Base-by-base conservation (phyloP, 495 filamentous ascomycete genomes). In the Podospora anserina region DNA sequence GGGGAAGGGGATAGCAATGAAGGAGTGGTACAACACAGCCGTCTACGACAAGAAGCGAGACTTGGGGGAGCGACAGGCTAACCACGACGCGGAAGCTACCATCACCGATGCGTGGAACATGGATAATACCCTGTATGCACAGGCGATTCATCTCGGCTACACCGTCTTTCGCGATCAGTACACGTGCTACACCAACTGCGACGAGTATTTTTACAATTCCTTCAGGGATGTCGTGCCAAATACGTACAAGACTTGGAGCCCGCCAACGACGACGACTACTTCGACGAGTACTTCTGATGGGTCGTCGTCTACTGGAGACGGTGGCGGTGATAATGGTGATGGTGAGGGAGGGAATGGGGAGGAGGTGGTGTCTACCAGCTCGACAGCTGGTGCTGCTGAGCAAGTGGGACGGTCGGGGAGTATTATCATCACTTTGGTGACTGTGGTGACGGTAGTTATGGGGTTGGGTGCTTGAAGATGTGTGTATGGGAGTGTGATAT, bases 31-130 rank as follows among this genome's bases (percentile, higher is more conserved):
- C n/a, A 26, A 58, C n/a, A 19, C n/a, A 15, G n/a, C n/a, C 4
- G 55, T 58, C 55, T 58, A 26, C n/a, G 55, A 58, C n/a, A 58
- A 58, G 55, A 58, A 58, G 18, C 55, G 55, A 7, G 23, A 58
- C n/a, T 26, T 19, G 4, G 55, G 3, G 7, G 55, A 23, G 3
- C 9, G 39, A 2, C 39, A 49, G 15, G 39, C 39, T 0, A 49
- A 49, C 39, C 39, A 49, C 39, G n/a, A 58, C n/a, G n/a, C 23
- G 1, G 55, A 58, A 23, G 23, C 55, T 4, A 58, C 55, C 18
- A 58, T 26, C 5, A 58, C 55, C 6, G 55, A 26, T 20, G 7
- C 55, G 9, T 58, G 55, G 55, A 23, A 58, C 23, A 20, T 58
- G n/a, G 23, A 58, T 5, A 26, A 58, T n/a, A 58, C 55, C 3